phyloP scores from a whole-genome alignment of 2,329 filamentous ascomycete genomes.

The Cryphonectria nitschkei region DNA sequence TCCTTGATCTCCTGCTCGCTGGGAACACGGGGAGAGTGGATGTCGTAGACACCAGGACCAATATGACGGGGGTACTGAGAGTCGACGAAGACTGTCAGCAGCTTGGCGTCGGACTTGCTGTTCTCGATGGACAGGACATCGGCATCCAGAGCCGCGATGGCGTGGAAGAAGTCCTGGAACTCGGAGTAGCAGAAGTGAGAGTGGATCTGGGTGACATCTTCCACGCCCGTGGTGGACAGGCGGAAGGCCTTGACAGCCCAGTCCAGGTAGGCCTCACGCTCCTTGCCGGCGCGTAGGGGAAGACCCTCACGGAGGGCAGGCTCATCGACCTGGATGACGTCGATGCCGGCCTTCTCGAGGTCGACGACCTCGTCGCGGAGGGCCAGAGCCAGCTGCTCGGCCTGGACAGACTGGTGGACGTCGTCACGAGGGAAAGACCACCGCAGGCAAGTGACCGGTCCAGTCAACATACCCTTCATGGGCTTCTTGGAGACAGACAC shows the following conservation, averaged over 20 bases:
- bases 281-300: constrained; percentile 88
- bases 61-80: constrained; percentile 98
- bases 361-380: constrained; percentile 98
- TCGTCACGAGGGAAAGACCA: constrained; percentile 99
- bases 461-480: constrained; percentile 99
- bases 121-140: constrained; percentile 99
- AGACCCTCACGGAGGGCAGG: constrained; percentile 99
- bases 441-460: constrained; percentile 96
- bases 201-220: constrained; percentile 98
- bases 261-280: constrained; percentile 94
- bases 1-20: constrained; percentile 98
- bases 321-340: constrained; percentile 99
- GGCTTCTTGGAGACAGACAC: constrained; percentile 95
- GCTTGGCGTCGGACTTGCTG: constrained; percentile 99
- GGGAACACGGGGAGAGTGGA: constrained; percentile 98
- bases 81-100: constrained; percentile 97
- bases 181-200: constrained; percentile 99
- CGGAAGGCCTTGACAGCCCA: constrained; percentile 99
- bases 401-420: constrained; percentile 98
- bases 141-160: constrained; percentile 95
- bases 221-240: constrained; percentile 88
- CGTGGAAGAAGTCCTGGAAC: constrained; percentile 99
- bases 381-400: constrained; percentile 96
- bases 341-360: constrained; percentile 94
- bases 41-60: constrained; percentile 98